Conservation (phyloP, 2,329 filamentous ascomycete genomes). For the Chaetomiaceae sp. region DNA sequence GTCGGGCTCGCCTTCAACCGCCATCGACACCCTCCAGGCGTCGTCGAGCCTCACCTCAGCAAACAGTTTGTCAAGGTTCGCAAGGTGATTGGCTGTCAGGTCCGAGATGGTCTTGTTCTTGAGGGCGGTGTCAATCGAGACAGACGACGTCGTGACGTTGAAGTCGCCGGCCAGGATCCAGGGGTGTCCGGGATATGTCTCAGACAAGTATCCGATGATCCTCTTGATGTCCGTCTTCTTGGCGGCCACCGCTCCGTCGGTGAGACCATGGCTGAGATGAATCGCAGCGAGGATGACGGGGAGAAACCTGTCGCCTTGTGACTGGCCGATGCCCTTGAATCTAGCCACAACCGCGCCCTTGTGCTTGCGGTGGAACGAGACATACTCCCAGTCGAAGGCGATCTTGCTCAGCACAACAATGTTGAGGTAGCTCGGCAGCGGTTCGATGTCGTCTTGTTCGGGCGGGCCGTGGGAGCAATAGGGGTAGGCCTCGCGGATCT, state of each 20-base stretch:
- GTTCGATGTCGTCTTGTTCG: slow-evolving; percentile 45
- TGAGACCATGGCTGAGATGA: slow-evolving; percentile 59
- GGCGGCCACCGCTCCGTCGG: slow-evolving; percentile 51
- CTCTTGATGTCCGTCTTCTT: slow-evolving; percentile 54
- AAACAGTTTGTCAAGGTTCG: slow-evolving; percentile 44
- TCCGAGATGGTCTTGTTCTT: slow-evolving; percentile 50
- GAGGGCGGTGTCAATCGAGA: slow-evolving; percentile 50
- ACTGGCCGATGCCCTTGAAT: slow-evolving; percentile 33
- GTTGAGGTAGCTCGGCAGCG: slow-evolving; percentile 58
- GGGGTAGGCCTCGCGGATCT: slow-evolving; percentile 46
- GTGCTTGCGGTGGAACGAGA: slow-evolving; percentile 51
- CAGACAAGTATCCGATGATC: slow-evolving; percentile 44
- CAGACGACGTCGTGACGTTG: slow-evolving; percentile 57
- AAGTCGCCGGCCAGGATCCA: slow-evolving; percentile 61
- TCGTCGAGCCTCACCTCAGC: slow-evolving; percentile 47
- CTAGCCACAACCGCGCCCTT: slow-evolving; percentile 52
- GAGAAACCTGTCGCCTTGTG: slow-evolving; percentile 26
- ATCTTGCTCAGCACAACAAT: slow-evolving; percentile 55
- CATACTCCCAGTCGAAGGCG: slow-evolving; percentile 51
- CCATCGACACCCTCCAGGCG: slow-evolving; percentile 44
- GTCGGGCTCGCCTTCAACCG: slow-evolving; percentile 34
- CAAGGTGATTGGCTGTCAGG: slow-evolving; percentile 41
- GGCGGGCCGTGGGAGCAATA: slow-evolving; percentile 57
- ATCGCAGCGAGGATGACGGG: slow-evolving; percentile 52
- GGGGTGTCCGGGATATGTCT: slow-evolving; percentile 39